Percentiles rank a stretch among this genome's conserved stretches.
These are phyloP conservation scores for Candida dajiaensis DNA, from an alignment of 805 yeast species.

Conservation along the genomic window DNA sequence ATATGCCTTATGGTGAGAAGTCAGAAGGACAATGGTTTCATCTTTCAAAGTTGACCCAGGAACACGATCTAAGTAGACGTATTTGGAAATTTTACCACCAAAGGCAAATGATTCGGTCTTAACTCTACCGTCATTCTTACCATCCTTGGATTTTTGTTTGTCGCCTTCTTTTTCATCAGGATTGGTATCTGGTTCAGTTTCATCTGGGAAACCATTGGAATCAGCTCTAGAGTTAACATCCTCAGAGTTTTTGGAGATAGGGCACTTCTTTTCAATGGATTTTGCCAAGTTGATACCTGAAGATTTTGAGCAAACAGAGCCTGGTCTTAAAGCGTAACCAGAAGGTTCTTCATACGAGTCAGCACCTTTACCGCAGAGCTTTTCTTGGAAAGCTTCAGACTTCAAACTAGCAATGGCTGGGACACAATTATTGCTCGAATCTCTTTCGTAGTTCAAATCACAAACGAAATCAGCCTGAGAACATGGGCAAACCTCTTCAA, in stretches of 20 bases:
- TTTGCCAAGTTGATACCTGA: constrained; percentile 21
- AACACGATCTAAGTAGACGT: constrained; percentile 49
- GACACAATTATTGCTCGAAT: constrained; percentile 42
- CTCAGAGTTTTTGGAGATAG: constrained; percentile 13
- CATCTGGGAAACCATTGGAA: constrained; percentile 24
- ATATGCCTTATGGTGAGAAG: constrained; percentile 44
- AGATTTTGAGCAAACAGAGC: constrained; percentile 36
- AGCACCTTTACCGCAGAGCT: constrained; percentile 25
- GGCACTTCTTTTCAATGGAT: constrained; percentile 12
- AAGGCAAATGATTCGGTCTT: constrained; percentile 36
- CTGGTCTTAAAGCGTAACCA: constrained; percentile 38
- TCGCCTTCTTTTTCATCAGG: constrained; percentile 30
- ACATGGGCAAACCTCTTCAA: constrained; percentile 60
- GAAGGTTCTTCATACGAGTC: constrained; percentile 21
- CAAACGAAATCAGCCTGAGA: constrained; percentile 67
- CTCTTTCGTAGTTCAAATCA: constrained; percentile 40
- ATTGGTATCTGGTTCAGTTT: constrained; percentile 21
- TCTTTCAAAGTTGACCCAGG: constrained; percentile 37
- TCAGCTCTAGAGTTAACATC: constrained; percentile 5
- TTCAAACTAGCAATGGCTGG: constrained; percentile 21
- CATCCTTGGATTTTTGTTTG: constrained; percentile 28
- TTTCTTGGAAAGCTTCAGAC: constrained; percentile 20
- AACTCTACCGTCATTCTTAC: constrained; percentile 29
- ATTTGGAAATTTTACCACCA: constrained; percentile 47
- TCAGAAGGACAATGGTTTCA: constrained; percentile 60